Percentiles rank a stretch among this genome's conserved stretches.
These are phyloP conservation scores for Dothiorella sarmentorum DNA, from an alignment of 2,329 filamentous ascomycete genomes.

Conservation along the genomic window DNA sequence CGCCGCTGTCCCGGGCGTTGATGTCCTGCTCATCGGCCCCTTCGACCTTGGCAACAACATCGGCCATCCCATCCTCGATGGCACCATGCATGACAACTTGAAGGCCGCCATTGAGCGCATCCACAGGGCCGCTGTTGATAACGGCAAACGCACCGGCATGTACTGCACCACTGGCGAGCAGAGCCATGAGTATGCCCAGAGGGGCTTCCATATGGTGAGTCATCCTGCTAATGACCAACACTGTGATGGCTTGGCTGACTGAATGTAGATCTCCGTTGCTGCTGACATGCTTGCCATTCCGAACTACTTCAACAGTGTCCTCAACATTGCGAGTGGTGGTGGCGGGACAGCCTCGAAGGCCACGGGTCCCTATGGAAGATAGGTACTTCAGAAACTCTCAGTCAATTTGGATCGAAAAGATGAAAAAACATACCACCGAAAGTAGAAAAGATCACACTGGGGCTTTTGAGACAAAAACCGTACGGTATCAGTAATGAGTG, in stretches of 20 bases:
- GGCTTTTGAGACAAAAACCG: no score
- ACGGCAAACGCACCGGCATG: slow-evolving; percentile 54
- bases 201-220: slow-evolving; percentile 54
- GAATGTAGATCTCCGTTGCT: slow-evolving; percentile 22
- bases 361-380: slow-evolving; percentile 5
- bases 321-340: slow-evolving; percentile 33
- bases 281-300: slow-evolving; percentile 47
- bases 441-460: no score
- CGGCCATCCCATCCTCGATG: slow-evolving; percentile 49
- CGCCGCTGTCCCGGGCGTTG: slow-evolving; percentile 51
- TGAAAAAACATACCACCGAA: no score
- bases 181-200: slow-evolving; percentile 50
- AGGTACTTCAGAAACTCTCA: neutral
- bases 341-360: slow-evolving; percentile 7
- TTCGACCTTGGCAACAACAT: slow-evolving; percentile 59
- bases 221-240: no score
- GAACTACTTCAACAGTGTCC: slow-evolving; percentile 36
- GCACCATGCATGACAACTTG: slow-evolving; percentile 49
- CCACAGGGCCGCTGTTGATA: slow-evolving; percentile 49
- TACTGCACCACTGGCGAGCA: slow-evolving; percentile 53
- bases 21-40: slow-evolving; percentile 53
- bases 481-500: no score
- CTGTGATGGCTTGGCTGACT: slow-evolving; percentile 13
- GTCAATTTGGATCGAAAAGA: no score
- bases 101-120: slow-evolving; percentile 51